phyloP scores from a whole-genome alignment of 345 rosid genomes.

The Barbarea vulgaris region DNA sequence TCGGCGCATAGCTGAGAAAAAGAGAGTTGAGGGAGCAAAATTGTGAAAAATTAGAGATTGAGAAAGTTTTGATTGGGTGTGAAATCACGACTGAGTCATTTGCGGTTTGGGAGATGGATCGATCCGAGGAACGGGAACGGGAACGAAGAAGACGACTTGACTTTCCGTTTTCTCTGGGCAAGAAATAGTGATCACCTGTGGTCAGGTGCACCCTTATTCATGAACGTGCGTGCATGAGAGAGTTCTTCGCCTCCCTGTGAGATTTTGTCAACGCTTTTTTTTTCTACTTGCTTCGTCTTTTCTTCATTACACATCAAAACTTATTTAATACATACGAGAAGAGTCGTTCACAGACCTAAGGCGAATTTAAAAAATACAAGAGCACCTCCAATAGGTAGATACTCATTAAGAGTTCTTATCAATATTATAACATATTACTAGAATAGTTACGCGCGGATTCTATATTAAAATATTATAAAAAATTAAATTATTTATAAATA shows the following conservation, averaged over 20 bases:
- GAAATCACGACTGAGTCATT: constrained; percentile 5
- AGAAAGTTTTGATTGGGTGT: neutral
- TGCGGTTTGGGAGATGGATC: constrained; percentile 14
- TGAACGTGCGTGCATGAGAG: constrained; percentile 21
- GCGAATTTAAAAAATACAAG: too few relatives aligned
- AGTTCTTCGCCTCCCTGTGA: neutral
- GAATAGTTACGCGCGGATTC: too few relatives aligned
- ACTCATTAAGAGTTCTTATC: too few relatives aligned
- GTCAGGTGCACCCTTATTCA: neutral
- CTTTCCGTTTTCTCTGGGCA: constrained; percentile 5
- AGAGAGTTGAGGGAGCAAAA: neutral
- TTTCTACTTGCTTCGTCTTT: neutral
- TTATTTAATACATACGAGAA: too few relatives aligned
- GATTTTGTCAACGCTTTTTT: neutral
- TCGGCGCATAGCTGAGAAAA: constrained; percentile 4
- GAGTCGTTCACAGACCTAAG: too few relatives aligned
- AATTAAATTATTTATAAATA: too few relatives aligned
- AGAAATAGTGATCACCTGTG: neutral
- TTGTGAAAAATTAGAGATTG: neutral
- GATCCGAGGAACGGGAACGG: constrained; percentile 27
- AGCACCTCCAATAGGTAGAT: too few relatives aligned
- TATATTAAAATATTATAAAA: too few relatives aligned
- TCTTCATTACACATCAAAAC: neutral
- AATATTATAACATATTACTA: too few relatives aligned
- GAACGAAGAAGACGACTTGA: constrained; percentile 27